Evolutionary conservation across 2,329 filamentous ascomycete species (phyloP), one percentile per base, ranked within the genome.

Genomic region (Colletotrichum sp.): DNA sequence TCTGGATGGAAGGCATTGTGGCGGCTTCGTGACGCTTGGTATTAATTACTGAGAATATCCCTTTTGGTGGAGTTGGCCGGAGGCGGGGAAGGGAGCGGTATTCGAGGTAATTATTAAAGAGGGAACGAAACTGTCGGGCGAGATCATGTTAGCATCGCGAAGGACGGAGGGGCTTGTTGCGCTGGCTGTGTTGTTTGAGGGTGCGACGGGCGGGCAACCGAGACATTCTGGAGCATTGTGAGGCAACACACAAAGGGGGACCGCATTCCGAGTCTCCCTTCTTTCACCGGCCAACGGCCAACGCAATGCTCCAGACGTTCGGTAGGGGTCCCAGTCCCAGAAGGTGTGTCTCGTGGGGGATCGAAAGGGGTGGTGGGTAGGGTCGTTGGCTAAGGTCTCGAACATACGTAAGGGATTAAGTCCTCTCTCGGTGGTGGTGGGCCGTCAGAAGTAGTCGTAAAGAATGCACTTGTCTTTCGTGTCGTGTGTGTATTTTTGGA

Each of bases 1-100:
- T 82, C 76, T 81, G 83, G 79, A 87, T 82, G 63, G 84, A 83
- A 79, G 84, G 83, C 85, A 87, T 87, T 66, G 69, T 80, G 72
- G 66, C 18, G 71, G 30, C 68, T 63, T 72, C 57, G 70, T 64
- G 44, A 34, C 57, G 66, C 69, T 62, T 65, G 49, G 36, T 69
- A 34, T 49, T 63, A 26, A 71, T 44, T 70, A 65, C 68, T 73
- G 60, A 36, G 59, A 66, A 67, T 67, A 21, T 71, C 32, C 52
- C 66, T 63, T 66, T 64, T 69, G 44, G 24, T 55, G 66, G 26
- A 63, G 65, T 70, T 34, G 66, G 66, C 65, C 62, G 62, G 30
- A n/a, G 16, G 30, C 5, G 26, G 52, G 44, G 21, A 63, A 52
- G 64, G 52, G 75, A 66, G 55, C 49, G 66, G 52, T 76, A 69